phyloP scores from a whole-genome alignment of 2,329 filamentous ascomycete genomes.

The Macrophomina pseudophaseolina region DNA sequence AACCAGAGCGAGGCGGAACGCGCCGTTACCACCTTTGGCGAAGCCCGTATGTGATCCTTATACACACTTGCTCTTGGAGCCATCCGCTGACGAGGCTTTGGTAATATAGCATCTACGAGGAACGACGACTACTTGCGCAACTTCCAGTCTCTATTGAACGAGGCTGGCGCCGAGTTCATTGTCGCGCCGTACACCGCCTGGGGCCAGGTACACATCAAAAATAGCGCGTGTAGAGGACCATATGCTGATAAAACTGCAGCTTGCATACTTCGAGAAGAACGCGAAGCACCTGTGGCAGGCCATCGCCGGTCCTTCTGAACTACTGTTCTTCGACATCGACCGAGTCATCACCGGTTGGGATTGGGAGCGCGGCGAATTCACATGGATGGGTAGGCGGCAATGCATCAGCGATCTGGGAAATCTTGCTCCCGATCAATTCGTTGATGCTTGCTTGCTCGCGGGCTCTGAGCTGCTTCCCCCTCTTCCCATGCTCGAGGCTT shows the following conservation, averaged over 20 bases:
- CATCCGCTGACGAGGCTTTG: conserved; percentile 31
- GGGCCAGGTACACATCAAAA: conserved; percentile 71
- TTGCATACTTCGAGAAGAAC: conserved; percentile 78
- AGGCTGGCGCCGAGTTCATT: conserved; percentile 73
- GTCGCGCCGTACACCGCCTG: conserved; percentile 88
- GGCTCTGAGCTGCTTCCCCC: conserved; percentile 80
- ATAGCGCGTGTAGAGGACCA: conserved; percentile 28
- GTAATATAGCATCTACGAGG: conserved; percentile 42
- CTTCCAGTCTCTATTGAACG: conserved; percentile 74
- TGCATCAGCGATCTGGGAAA: conserved; percentile 70
- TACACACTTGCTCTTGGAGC: not conserved
- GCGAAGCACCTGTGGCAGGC: conserved; percentile 71
- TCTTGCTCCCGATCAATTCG: conserved; percentile 74
- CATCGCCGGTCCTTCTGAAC: conserved; percentile 82
- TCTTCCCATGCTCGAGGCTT: conserved; percentile 75
- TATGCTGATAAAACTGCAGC: conserved; percentile 53
- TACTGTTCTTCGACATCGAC: conserved; percentile 83
- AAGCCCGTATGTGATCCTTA: conserved; percentile 63
- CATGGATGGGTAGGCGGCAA: conserved; percentile 67
- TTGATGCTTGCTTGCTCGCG: conserved; percentile 81
- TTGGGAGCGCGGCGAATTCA: conserved; percentile 71
- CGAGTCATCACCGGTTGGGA: conserved; percentile 73
- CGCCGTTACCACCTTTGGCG: conserved; percentile 86
- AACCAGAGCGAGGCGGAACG: conserved; percentile 77
- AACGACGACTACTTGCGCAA: conserved; percentile 73